Evolutionary conservation across 129 eudicot species (phyloP).

Genomic region (Chrysanthemum makinoi): DNA sequence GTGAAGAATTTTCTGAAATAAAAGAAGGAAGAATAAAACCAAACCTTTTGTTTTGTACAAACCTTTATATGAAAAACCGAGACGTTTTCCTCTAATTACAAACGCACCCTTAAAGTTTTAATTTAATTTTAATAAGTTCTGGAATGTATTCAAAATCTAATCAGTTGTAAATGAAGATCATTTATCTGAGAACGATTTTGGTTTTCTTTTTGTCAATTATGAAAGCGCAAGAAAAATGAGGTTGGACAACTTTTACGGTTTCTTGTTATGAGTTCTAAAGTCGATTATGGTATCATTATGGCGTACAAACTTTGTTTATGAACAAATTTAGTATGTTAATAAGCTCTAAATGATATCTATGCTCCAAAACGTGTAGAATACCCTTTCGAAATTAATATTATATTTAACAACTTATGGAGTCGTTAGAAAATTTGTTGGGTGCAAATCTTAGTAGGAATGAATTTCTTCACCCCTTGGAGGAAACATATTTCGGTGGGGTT

Average conservation of each 20-base stretch:
- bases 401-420: neutral
- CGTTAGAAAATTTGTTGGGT: constrained; percentile 20
- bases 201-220: neutral
- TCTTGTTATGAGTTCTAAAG: neutral
- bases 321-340: neutral
- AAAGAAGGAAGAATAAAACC: too few species aligned
- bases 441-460: constrained; percentile 35
- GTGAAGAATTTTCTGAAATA: too few species aligned
- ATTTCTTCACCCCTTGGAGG: constrained; percentile 24
- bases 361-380: neutral
- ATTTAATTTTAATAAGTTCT: too few species aligned
- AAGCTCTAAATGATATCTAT: neutral
- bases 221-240: neutral
- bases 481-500: constrained; percentile 27
- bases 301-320: neutral
- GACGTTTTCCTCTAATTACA: too few species aligned
- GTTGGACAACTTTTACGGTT: neutral
- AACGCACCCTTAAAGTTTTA: too few species aligned
- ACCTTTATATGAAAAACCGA: too few species aligned
- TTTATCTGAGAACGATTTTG: neutral
- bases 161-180: too few species aligned
- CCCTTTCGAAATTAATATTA: neutral
- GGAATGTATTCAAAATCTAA: too few species aligned
- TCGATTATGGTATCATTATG: neutral
- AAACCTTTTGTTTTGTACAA: too few species aligned